A percentile compares a stretch with the other conserved stretches of the same genome.
Conservation (phyloP, 2,329 filamentous ascomycete genomes). For the Epichloe typhina region DNA sequence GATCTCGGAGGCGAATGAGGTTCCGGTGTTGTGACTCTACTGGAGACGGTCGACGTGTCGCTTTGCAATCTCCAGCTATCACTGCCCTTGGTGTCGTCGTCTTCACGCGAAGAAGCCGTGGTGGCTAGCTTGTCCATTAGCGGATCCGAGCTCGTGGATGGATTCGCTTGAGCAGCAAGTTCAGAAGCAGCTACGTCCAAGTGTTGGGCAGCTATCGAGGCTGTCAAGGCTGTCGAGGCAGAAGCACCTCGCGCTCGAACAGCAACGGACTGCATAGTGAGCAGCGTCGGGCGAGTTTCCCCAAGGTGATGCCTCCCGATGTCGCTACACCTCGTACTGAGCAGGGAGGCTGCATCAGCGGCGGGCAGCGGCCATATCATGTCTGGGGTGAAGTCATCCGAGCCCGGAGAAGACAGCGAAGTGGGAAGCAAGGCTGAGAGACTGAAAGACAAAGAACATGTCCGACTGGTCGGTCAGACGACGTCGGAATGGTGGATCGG, state of each 20-base stretch:
- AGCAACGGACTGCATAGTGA: neutral
- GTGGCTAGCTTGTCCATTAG: conserved; percentile 6
- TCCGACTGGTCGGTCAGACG: neutral
- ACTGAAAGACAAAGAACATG: neutral
- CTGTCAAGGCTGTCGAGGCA: neutral
- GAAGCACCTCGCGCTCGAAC: neutral
- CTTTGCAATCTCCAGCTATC: conserved; percentile 15
- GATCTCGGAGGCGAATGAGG: conserved; percentile 8
- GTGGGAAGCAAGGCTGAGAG: neutral
- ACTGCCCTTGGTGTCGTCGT: conserved; percentile 14
- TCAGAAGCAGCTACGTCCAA: neutral
- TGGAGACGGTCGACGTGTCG: conserved; percentile 17
- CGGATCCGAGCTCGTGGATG: neutral
- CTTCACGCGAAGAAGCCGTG: conserved; percentile 14
- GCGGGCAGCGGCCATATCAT: conserved; percentile 5
- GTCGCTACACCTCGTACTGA: conserved; percentile 3
- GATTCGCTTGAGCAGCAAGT: neutral
- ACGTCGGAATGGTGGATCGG: neutral
- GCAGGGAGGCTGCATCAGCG: conserved; percentile 6
- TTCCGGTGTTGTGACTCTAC: conserved; percentile 16
- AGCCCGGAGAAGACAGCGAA: neutral
- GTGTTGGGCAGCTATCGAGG: neutral
- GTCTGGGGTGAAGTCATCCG: conserved; percentile 6
- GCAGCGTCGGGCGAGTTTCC: neutral
- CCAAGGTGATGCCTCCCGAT: neutral